phyloP scores from a whole-genome alignment of 257 asterid genomes.

The Avicennia marina region DNA sequence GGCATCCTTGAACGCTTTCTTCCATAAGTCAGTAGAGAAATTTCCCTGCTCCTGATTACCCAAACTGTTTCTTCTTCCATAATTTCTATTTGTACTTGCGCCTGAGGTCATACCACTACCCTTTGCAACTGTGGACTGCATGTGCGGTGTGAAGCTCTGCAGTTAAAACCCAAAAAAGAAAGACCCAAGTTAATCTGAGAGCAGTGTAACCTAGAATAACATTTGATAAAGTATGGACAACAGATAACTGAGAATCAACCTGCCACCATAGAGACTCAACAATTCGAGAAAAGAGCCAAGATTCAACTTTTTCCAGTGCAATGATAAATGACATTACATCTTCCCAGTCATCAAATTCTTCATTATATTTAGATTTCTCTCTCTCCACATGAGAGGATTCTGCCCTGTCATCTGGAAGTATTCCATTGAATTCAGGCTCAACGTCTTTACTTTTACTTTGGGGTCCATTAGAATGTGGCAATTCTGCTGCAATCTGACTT shows the following conservation, averaged over 20 bases:
- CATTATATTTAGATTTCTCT: slow-evolving; percentile 27
- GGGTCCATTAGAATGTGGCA: slow-evolving; percentile 22
- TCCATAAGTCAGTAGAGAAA: slow-evolving; percentile 77
- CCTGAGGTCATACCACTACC: slow-evolving; percentile 26
- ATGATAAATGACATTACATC: slow-evolving; percentile 51
- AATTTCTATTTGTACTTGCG: slow-evolving; percentile 37
- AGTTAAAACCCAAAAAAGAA: slow-evolving; percentile 7
- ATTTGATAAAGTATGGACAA: slow-evolving; percentile 1
- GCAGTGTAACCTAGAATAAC: slow-evolving; percentile 1
- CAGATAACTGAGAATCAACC: slow-evolving; percentile 39
- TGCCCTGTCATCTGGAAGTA: slow-evolving; percentile 14
- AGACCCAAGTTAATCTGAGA: slow-evolving; percentile 6
- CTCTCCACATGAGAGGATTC: slow-evolving; percentile 4
- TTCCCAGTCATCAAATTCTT: slow-evolving; percentile 50
- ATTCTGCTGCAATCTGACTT: slow-evolving; percentile 56
- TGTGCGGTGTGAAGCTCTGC: slow-evolving; percentile 92
- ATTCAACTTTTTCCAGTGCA: slow-evolving; percentile 78
- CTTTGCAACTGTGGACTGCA: slow-evolving; percentile 70
- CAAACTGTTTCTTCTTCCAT: slow-evolving; percentile 44
- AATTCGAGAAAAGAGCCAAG: slow-evolving; percentile 88
- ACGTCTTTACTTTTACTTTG: slow-evolving; percentile 11
- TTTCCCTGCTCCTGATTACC: slow-evolving; percentile 62
- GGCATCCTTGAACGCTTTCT: slow-evolving; percentile 90
- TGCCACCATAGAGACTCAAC: slow-evolving; percentile 98
- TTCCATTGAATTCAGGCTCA: slow-evolving; percentile 14